These are phyloP conservation scores for Crucihimalaya himalaica DNA, from an alignment of 345 rosid genomes.

Conservation along the genomic window DNA sequence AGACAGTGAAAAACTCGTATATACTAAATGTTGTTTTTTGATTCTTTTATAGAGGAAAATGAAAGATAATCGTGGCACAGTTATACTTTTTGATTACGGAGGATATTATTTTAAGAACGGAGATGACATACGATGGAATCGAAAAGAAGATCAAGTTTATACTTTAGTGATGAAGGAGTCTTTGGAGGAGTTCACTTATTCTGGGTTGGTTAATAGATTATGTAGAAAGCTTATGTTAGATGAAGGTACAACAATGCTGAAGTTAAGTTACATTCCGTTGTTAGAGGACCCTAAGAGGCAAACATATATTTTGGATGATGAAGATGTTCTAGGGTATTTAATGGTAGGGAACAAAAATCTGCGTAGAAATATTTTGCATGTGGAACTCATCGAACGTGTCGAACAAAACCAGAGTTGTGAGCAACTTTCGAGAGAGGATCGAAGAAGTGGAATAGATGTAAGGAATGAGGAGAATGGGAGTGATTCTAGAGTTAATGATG, in stretches of 20 bases:
- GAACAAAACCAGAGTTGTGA: background rate
- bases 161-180: background rate
- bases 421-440: background rate
- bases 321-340: background rate
- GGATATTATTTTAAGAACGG: background rate
- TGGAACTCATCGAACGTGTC: background rate
- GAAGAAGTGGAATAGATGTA: background rate
- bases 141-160: background rate
- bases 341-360: background rate
- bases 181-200: background rate
- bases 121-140: background rate
- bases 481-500: background rate
- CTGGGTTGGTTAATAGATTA: background rate
- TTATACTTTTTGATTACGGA: background rate
- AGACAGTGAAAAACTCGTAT: background rate
- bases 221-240: background rate
- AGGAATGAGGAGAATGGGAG: background rate
- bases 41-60: background rate
- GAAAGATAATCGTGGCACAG: background rate
- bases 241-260: background rate
- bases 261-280: background rate
- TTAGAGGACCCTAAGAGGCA: background rate
- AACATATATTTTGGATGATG: background rate
- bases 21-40: background rate
- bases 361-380: background rate